Conservation (phyloP, 2,329 filamentous ascomycete species). For the Penicillium sp. region DNA sequence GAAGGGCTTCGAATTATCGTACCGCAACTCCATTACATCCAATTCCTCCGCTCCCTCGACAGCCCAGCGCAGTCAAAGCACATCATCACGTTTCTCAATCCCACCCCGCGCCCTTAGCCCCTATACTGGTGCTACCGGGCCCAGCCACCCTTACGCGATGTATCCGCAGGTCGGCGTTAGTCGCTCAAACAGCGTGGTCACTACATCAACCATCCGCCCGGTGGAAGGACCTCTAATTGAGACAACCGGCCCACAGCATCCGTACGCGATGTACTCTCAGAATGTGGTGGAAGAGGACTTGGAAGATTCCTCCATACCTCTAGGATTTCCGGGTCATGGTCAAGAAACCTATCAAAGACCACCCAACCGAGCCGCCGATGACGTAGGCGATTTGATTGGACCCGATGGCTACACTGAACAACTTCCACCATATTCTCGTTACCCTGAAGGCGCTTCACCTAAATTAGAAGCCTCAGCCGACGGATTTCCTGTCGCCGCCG, state of each 20-base stretch:
- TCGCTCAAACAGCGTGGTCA: constrained; percentile 70
- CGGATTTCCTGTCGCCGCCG: constrained; percentile 33
- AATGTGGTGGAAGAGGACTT: constrained; percentile 67
- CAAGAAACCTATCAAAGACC: constrained; percentile 72
- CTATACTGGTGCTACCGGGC: constrained; percentile 71
- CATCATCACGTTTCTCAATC: constrained; percentile 51
- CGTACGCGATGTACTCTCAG: constrained; percentile 86
- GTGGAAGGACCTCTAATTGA: constrained; percentile 64
- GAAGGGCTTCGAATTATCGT: constrained; percentile 35
- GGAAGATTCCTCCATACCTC: constrained; percentile 57
- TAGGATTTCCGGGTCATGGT: constrained; percentile 74
- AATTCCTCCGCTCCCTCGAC: constrained; percentile 38
- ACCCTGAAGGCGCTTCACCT: constrained; percentile 74
- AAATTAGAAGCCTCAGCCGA: constrained; percentile 54
- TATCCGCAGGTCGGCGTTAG: constrained; percentile 72
- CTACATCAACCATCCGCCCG: constrained; percentile 69
- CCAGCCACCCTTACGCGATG: constrained; percentile 84
- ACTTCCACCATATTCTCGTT: constrained; percentile 87
- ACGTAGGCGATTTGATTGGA: constrained; percentile 83
- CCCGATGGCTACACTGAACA: constrained; percentile 89
- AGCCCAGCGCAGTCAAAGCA: constrained; percentile 48
- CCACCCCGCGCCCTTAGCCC: constrained; percentile 61
- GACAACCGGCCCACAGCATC: constrained; percentile 74
- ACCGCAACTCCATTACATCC: constrained; percentile 40
- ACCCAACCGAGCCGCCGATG: constrained; percentile 71